Percentiles rank a stretch among this genome's conserved stretches.
These are phyloP conservation scores for Ophiostoma sp. DNA, from an alignment of 2,329 filamentous ascomycete species.

Conservation along the genomic window DNA sequence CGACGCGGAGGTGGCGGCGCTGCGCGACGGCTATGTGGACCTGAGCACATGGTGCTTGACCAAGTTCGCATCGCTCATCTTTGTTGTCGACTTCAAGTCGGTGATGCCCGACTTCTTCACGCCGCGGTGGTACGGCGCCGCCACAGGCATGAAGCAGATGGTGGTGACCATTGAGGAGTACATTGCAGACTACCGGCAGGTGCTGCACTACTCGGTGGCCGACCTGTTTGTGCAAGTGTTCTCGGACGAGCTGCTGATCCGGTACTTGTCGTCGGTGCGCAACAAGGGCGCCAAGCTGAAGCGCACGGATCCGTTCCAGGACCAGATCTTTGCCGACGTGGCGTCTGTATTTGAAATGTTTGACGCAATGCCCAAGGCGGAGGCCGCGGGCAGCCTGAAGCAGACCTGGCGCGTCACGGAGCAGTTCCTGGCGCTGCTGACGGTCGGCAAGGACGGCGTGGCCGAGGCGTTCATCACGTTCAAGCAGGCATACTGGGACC, in stretches of 20 bases:
- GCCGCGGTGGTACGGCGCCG: conserved; percentile 70
- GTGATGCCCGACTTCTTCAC: conserved; percentile 91
- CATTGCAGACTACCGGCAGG: conserved; percentile 74
- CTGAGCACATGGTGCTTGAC: conserved; percentile 88
- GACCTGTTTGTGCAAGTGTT: conserved; percentile 94
- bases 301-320: conserved; percentile 77
- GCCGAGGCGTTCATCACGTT: conserved; percentile 76
- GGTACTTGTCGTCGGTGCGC: conserved; percentile 76
- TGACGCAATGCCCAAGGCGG: conserved; percentile 58
- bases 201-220: conserved; percentile 78
- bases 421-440: conserved; percentile 72
- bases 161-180: conserved; percentile 95
- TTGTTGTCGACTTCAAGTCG: conserved; percentile 78
- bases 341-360: conserved; percentile 89
- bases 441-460: conserved; percentile 65
- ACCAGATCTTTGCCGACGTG: conserved; percentile 91
- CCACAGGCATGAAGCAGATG: conserved; percentile 86
- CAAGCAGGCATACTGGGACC: conserved; percentile 85
- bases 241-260: conserved; percentile 80
- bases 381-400: conserved; percentile 70
- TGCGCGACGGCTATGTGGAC: conserved; percentile 91
- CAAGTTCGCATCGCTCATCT: conserved; percentile 80
- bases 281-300: conserved; percentile 90
- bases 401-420: conserved; percentile 90
- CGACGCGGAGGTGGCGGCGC: conserved; percentile 62